phyloP scores from a whole-genome alignment of 768 basidiomycete species.

The Trametes cubensis region DNA sequence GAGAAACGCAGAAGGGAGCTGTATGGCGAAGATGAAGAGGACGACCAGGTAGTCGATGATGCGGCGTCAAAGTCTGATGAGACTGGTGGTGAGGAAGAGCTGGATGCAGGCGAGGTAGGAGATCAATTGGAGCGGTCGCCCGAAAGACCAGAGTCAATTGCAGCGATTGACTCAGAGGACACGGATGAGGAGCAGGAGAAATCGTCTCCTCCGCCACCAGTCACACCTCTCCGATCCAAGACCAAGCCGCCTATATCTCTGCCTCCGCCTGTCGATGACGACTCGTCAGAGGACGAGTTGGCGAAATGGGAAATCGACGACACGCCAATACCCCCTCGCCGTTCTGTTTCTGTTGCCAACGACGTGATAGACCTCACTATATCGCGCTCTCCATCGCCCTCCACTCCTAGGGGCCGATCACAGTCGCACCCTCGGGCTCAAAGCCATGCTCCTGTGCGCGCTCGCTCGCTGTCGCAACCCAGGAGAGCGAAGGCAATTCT shows the following conservation, averaged over 20 bases:
- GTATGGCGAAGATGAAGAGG: constrained; percentile 50
- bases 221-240: constrained; percentile 6
- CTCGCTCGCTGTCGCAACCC: constrained; percentile 15
- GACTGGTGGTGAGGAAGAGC: constrained; percentile 29
- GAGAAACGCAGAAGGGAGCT: constrained; percentile 55
- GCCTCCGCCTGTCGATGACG: constrained; percentile 8
- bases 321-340: constrained; percentile 14
- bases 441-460: background rate
- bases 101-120: constrained; percentile 30
- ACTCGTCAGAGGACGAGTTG: constrained; percentile 32
- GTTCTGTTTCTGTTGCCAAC: background rate
- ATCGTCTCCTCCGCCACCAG: background rate
- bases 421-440: constrained; percentile 1
- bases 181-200: constrained; percentile 8
- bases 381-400: constrained; percentile 16
- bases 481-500: background rate
- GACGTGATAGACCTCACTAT: constrained; percentile 26
- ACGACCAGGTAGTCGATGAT: constrained; percentile 22
- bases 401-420: constrained; percentile 13
- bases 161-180: constrained; percentile 19
- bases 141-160: background rate
- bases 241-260: background rate
- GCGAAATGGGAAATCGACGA: constrained; percentile 28
- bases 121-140: background rate
- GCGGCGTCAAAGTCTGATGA: constrained; percentile 11